These are phyloP conservation scores for Circinella minor DNA, from an alignment of 371 early-diverging fungal genomes.

Conservation along the genomic window DNA sequence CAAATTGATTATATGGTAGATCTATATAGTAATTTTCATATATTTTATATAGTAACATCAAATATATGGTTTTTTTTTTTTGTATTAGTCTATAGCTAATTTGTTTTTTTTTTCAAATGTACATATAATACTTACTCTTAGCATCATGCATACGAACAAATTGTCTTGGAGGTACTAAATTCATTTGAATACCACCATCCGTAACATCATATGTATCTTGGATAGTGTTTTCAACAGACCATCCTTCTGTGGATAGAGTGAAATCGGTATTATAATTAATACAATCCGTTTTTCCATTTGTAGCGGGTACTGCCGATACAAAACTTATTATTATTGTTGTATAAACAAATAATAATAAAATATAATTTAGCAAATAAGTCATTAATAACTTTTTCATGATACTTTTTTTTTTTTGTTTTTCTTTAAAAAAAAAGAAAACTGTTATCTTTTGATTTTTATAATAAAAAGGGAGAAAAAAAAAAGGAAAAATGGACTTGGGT, in stretches of 20 bases:
- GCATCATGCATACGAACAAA: conserved; percentile 21
- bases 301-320: not conserved
- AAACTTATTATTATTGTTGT: not conserved
- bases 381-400: no score
- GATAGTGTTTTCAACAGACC: conserved; percentile 32
- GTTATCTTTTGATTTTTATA: no score
- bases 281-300: conserved; percentile 22
- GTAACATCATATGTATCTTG: conserved; percentile 31
- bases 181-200: conserved; percentile 38
- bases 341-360: not conserved
- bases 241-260: conserved; percentile 29
- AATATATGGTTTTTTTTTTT: not conserved
- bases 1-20: conserved; percentile 33
- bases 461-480: no score
- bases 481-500: no score
- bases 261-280: conserved; percentile 37
- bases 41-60: no score
- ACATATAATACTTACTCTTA: not conserved
- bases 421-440: no score
- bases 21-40: conserved; percentile 21
- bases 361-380: no score
- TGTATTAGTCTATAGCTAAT: not conserved
- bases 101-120: not conserved
- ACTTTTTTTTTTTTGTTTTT: no score
- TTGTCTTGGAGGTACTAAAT: conserved; percentile 30